phyloP scores from a whole-genome alignment of 371 early-diverging fungal species.

The Apophysomyces trapeziformis region DNA sequence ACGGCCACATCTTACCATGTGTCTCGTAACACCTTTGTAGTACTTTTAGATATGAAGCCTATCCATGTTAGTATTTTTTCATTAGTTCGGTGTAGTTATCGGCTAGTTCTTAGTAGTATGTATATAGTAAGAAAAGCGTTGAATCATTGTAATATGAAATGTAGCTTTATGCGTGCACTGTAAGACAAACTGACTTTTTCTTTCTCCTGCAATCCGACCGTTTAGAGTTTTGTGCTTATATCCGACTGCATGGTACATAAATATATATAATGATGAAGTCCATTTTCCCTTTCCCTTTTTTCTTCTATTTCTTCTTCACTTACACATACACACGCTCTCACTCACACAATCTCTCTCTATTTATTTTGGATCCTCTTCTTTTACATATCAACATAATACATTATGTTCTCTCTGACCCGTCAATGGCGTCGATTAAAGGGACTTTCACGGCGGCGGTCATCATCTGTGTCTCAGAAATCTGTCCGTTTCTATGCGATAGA shows the following conservation, averaged over 20 bases:
- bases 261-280: slow-evolving; percentile 6
- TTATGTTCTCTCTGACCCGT: slow-evolving; percentile 31
- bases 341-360: background rate
- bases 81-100: background rate
- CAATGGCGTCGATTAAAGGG: slow-evolving; percentile 29
- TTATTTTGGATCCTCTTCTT: too few species aligned
- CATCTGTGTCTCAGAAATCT: slow-evolving; percentile 21
- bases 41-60: too few species aligned
- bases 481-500: slow-evolving; percentile 44
- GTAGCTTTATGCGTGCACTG: background rate
- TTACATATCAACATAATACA: background rate
- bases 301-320: background rate
- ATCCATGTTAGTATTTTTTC: too few species aligned
- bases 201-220: background rate
- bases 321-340: too few species aligned
- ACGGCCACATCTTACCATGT: too few species aligned
- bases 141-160: too few species aligned
- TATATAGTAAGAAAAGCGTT: too few species aligned
- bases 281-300: background rate
- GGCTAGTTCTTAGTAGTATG: background rate
- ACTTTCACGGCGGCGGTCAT: slow-evolving; percentile 11
- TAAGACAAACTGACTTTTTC: background rate
- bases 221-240: slow-evolving; percentile 5
- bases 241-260: background rate
- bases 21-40: too few species aligned